Evolutionary conservation across 306 rosid species (phyloP).

Genomic region (Cucurbita maxima): DNA sequence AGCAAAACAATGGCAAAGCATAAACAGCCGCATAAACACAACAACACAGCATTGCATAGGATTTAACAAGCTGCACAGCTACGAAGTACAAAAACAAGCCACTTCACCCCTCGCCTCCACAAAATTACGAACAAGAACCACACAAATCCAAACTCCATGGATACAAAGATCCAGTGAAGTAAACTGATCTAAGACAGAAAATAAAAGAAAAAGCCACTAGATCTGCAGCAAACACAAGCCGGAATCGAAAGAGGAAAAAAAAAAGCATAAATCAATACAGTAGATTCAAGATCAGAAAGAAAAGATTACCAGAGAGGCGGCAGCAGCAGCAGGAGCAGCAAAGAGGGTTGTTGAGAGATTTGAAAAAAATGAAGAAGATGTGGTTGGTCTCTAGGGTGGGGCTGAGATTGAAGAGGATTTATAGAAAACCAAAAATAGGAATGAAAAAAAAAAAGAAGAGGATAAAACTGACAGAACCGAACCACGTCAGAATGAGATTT

Average conservation of each 20-base stretch:
- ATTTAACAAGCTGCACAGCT: background rate
- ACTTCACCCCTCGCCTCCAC: background rate
- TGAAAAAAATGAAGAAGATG: background rate
- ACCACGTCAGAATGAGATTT: slow-evolving; percentile 26
- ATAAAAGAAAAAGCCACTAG: background rate
- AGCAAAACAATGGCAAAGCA: background rate
- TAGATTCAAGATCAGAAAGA: background rate
- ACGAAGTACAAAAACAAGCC: background rate
- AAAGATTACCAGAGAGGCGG: slow-evolving; percentile 4
- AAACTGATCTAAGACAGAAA: background rate
- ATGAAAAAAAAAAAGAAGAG: background rate
- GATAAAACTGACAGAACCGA: slow-evolving; percentile 18
- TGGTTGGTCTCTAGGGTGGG: background rate
- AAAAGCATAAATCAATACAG: background rate
- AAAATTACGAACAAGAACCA: background rate
- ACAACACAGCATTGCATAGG: background rate
- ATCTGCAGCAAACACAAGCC: background rate
- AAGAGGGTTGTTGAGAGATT: background rate
- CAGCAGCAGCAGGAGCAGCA: background rate
- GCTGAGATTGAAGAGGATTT: slow-evolving; percentile 5
- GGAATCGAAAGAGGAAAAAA: background rate
- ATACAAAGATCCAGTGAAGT: background rate
- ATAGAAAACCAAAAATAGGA: slow-evolving; percentile 17
- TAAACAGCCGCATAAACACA: background rate
- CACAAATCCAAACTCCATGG: background rate